A percentile compares a stretch with the other conserved stretches of the same genome.
Evolutionary conservation across 805 yeast species (phyloP).

Genomic region (Yamadazyma akitaensis): DNA sequence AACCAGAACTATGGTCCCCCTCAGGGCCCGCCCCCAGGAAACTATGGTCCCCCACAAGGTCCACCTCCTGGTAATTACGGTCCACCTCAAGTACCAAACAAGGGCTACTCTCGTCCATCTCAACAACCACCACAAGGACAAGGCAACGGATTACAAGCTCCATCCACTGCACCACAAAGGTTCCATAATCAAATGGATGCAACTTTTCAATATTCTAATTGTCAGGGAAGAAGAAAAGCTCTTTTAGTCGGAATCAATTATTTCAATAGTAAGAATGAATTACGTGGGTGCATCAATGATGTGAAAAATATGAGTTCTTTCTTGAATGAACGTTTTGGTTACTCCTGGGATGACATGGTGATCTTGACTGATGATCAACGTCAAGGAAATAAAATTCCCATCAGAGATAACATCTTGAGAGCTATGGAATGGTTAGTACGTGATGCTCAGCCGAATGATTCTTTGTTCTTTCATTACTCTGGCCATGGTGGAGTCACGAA

Average conservation of each 20-base stretch:
- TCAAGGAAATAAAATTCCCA: conserved; percentile 29
- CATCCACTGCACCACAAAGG: conserved; percentile 32
- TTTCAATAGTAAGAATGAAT: conserved; percentile 26
- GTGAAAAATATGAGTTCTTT: conserved; percentile 36
- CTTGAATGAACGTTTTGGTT: conserved; percentile 28
- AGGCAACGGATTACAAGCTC: conserved; percentile 15
- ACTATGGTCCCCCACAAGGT: conserved; percentile 15
- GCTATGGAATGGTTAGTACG: conserved; percentile 41
- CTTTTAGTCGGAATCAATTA: conserved; percentile 37
- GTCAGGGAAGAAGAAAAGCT: conserved; percentile 36
- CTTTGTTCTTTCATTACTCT: conserved; percentile 37
- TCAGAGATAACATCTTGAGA: conserved; percentile 30
- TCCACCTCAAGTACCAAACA: conserved; percentile 12
- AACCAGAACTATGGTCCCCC: conserved; percentile 5
- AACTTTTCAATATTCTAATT: conserved; percentile 38
- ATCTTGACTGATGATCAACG: conserved; percentile 37
- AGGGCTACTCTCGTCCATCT: conserved; percentile 9
- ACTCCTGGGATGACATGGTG: conserved; percentile 36
- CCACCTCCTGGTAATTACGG: conserved; percentile 15
- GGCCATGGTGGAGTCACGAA: conserved; percentile 40
- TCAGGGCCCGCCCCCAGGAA: conserved; percentile 19
- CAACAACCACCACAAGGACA: conserved; percentile 1
- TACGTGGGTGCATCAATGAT: conserved; percentile 38
- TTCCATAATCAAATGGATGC: conserved; percentile 34
- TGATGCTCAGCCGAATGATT: conserved; percentile 38